phyloP scores from a whole-genome alignment of 805 yeast species.

The Debaryomyces castellii region DNA sequence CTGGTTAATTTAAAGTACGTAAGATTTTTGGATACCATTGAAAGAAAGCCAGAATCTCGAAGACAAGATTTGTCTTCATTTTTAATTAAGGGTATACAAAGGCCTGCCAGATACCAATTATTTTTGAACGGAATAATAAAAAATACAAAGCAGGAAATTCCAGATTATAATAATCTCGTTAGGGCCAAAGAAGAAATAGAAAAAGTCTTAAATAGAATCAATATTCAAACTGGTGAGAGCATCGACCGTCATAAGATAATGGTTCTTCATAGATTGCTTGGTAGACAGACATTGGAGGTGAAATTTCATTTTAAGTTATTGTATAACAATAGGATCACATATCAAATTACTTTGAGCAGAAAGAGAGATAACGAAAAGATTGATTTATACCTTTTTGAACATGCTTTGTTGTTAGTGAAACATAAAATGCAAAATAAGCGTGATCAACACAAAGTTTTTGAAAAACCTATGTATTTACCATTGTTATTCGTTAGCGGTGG shows the following conservation, averaged over 20 bases:
- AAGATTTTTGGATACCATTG: constrained; percentile 89
- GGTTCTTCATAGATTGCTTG: constrained; percentile 54
- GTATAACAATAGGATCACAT: constrained; percentile 78
- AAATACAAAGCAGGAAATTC: constrained; percentile 71
- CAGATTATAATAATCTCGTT: constrained; percentile 67
- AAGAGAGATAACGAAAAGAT: constrained; percentile 78
- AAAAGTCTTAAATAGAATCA: constrained; percentile 72
- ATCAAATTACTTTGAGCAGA: constrained; percentile 68
- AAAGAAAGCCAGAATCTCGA: constrained; percentile 78
- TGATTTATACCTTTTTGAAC: constrained; percentile 85
- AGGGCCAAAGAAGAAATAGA: constrained; percentile 76
- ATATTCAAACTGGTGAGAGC: constrained; percentile 88
- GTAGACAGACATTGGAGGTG: constrained; percentile 80
- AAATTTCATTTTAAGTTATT: constrained; percentile 81
- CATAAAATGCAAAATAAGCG: constrained; percentile 84
- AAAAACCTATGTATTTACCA: constrained; percentile 83
- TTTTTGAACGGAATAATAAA: constrained; percentile 80
- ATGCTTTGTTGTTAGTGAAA: constrained; percentile 80
- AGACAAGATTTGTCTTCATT: constrained; percentile 91
- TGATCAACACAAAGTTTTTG: constrained; percentile 88
- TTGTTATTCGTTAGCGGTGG: constrained; percentile 70
- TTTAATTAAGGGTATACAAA: constrained; percentile 89
- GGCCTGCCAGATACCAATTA: constrained; percentile 93
- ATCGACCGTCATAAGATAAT: constrained; percentile 89
- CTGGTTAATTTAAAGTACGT: constrained; percentile 87